A percentile compares a stretch with the other conserved stretches of the same genome.
Evolutionary conservation across 371 early-diverging fungal species (phyloP).

Genomic region (Mycotypha africana): DNA sequence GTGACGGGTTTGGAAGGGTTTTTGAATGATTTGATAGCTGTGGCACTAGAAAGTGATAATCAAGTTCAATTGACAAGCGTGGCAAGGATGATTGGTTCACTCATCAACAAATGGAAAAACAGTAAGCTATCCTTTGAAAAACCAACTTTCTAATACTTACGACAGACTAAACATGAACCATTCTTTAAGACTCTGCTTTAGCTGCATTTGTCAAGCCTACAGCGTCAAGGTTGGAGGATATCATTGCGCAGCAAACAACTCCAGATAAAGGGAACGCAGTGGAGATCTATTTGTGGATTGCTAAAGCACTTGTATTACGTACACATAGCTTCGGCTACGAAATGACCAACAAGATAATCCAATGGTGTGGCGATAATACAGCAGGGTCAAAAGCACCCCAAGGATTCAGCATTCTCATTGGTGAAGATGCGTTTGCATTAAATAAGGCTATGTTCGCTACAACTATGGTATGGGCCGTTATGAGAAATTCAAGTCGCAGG

Average conservation of each 20-base stretch:
- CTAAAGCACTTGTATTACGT: slow-evolving; percentile 59
- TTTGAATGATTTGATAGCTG: slow-evolving; percentile 37
- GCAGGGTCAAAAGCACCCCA: slow-evolving; percentile 54
- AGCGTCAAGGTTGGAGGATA: slow-evolving; percentile 15
- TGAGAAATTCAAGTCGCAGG: too few relatives aligned
- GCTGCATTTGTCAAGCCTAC: slow-evolving; percentile 28
- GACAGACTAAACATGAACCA: background rate
- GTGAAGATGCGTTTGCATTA: slow-evolving; percentile 62
- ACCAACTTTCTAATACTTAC: too few relatives aligned
- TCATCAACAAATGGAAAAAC: slow-evolving; percentile 58
- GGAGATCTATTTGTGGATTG: slow-evolving; percentile 41
- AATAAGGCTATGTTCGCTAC: slow-evolving; percentile 68
- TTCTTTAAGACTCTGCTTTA: slow-evolving; percentile 22
- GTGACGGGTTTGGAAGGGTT: slow-evolving; percentile 44
- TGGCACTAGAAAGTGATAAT: slow-evolving; percentile 39
- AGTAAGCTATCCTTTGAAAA: slow-evolving; percentile 35
- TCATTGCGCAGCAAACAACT: slow-evolving; percentile 15
- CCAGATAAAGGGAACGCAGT: slow-evolving; percentile 17
- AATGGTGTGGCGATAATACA: slow-evolving; percentile 37
- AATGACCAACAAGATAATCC: slow-evolving; percentile 54
- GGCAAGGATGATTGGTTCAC: slow-evolving; percentile 48
- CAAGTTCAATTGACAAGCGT: slow-evolving; percentile 31
- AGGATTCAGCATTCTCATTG: slow-evolving; percentile 65
- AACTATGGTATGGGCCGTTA: slow-evolving; percentile 61
- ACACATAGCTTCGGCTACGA: slow-evolving; percentile 50